These are phyloP conservation scores for Calycina marina DNA, from an alignment of 2,329 filamentous ascomycete species.

Conservation along the genomic window DNA sequence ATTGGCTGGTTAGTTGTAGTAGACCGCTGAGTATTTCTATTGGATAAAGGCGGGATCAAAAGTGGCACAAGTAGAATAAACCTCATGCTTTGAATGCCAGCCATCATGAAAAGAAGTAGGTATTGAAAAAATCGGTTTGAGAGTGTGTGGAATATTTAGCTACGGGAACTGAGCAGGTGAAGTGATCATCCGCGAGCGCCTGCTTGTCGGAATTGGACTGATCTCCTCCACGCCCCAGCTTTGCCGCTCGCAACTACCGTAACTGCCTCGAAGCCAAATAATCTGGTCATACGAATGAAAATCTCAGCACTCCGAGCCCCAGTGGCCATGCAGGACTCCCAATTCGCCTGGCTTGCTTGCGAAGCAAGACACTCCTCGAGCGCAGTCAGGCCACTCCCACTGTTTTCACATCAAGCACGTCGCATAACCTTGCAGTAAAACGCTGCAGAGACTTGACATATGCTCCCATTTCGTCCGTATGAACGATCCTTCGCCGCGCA, in stretches of 20 bases:
- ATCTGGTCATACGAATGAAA: not conserved
- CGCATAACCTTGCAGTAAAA: not conserved
- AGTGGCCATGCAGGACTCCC: not conserved
- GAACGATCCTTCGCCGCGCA: not conserved
- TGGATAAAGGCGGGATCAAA: not conserved
- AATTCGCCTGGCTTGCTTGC: not conserved
- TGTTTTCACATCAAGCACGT: not conserved
- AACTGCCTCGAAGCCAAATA: not conserved
- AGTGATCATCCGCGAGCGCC: not conserved
- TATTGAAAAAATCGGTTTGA: not conserved
- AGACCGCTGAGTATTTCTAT: not conserved
- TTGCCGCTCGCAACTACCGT: conserved; percentile 1
- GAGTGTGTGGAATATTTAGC: not conserved
- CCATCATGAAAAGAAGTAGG: not conserved
- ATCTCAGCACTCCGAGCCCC: not conserved
- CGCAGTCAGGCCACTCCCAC: not conserved
- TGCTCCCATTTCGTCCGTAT: not conserved
- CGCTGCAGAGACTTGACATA: not conserved
- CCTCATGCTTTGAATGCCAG: not conserved
- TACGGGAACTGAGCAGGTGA: not conserved
- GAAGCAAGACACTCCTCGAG: not conserved
- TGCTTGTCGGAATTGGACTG: not conserved
- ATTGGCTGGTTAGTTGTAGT: not conserved
- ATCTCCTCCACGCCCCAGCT: not conserved
- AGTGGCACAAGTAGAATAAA: not conserved